Conservation (phyloP, 2,329 filamentous ascomycete genomes). For the Colletotrichum echinochloae region DNA sequence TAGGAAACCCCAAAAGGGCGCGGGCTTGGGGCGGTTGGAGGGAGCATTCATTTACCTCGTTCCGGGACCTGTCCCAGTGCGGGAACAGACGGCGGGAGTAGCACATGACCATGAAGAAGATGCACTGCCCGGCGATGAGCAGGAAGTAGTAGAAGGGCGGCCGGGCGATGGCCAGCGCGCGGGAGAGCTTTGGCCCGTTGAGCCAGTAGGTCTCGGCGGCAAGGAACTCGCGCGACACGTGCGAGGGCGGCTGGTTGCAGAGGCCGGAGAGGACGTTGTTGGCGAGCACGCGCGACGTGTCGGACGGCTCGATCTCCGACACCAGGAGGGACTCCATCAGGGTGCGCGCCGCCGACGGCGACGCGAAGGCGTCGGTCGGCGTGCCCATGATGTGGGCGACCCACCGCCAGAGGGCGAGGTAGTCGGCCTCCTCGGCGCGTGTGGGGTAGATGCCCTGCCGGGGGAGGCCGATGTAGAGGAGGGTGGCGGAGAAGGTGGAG, state of each 20-base stretch:
- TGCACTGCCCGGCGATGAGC: conserved; percentile 73
- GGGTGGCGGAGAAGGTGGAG: conserved; percentile 73
- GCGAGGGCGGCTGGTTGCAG: conserved; percentile 73
- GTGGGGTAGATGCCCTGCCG: conserved; percentile 77
- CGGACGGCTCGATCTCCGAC: conserved; percentile 74
- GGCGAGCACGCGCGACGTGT: conserved; percentile 72
- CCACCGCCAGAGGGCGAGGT: conserved; percentile 81
- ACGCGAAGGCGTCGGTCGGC: conserved; percentile 71
- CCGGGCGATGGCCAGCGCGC: conserved; percentile 68
- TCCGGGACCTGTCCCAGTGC: conserved; percentile 53
- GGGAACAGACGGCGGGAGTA: conserved; percentile 57
- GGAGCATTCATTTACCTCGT: conserved; percentile 44
- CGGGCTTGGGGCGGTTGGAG: not conserved
- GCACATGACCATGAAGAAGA: conserved; percentile 70
- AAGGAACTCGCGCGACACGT: conserved; percentile 74
- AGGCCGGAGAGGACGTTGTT: conserved; percentile 81
- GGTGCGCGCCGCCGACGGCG: conserved; percentile 64
- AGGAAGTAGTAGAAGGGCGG: conserved; percentile 69
- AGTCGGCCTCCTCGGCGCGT: conserved; percentile 73
- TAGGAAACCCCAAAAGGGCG: not conserved
- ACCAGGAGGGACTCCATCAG: conserved; percentile 77
- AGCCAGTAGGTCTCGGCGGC: conserved; percentile 76
- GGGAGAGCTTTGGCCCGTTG: conserved; percentile 73
- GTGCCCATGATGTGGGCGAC: conserved; percentile 78
- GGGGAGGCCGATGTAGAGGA: conserved; percentile 77